Evolutionary conservation across 2,329 filamentous ascomycete species (phyloP).

Genomic region (Alternaria sp.): DNA sequence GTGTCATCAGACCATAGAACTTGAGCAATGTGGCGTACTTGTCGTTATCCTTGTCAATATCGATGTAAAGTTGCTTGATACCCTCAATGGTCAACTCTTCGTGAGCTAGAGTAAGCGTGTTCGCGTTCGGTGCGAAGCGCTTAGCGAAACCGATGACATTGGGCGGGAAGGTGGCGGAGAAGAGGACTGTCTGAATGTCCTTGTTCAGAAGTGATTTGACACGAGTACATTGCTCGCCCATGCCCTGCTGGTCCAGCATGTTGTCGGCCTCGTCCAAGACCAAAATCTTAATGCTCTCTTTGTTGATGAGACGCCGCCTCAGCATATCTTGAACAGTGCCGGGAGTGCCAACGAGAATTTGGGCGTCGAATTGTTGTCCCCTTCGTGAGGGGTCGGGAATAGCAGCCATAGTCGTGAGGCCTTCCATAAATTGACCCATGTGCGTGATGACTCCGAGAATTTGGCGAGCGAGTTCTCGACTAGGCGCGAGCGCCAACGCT

Average conservation of each 20-base stretch:
- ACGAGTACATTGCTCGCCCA: slow-evolving; percentile 93
- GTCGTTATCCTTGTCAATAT: slow-evolving; percentile 80
- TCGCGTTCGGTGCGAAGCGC: slow-evolving; percentile 84
- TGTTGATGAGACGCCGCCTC: slow-evolving; percentile 76
- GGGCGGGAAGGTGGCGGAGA: slow-evolving; percentile 92
- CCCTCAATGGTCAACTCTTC: slow-evolving; percentile 95
- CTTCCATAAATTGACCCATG: slow-evolving; percentile 84
- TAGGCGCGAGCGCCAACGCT: slow-evolving; percentile 88
- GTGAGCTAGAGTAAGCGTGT: slow-evolving; percentile 85
- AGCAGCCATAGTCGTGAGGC: slow-evolving; percentile 79
- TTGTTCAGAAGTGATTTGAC: slow-evolving; percentile 81
- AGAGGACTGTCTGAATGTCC: slow-evolving; percentile 85
- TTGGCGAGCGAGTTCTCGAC: slow-evolving; percentile 92
- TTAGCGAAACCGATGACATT: slow-evolving; percentile 84
- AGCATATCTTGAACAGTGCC: slow-evolving; percentile 92
- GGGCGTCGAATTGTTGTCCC: slow-evolving; percentile 73
- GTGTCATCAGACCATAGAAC: slow-evolving; percentile 94
- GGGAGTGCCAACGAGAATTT: slow-evolving; percentile 90
- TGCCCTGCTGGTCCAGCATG: slow-evolving; percentile 94
- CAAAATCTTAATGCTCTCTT: slow-evolving; percentile 76
- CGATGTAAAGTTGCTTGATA: slow-evolving; percentile 97
- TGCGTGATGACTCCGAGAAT: slow-evolving; percentile 84
- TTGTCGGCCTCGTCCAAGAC: slow-evolving; percentile 98
- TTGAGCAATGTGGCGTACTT: slow-evolving; percentile 91
- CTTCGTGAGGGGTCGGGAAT: slow-evolving; percentile 79